Conservation (phyloP, 805 yeast genomes). For the Metschnikowia lachancei region DNA sequence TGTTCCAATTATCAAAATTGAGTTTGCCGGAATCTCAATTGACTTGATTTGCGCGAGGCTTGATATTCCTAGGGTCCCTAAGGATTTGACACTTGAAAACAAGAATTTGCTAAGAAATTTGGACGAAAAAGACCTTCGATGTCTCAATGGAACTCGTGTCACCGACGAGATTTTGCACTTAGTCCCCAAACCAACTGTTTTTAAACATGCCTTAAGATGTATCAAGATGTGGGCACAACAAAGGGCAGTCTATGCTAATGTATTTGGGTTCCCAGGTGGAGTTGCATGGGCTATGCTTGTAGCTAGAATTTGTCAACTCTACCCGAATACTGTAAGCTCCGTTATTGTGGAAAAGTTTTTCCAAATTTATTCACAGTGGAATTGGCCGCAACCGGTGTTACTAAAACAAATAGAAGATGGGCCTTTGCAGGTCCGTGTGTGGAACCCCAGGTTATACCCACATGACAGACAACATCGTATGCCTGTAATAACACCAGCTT, state of each 20-base stretch:
- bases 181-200: too few species aligned
- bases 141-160: too few species aligned
- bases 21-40: constrained; percentile 86
- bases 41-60: constrained; percentile 85
- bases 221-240: constrained; percentile 96
- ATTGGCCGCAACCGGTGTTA: constrained; percentile 97
- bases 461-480: constrained; percentile 67
- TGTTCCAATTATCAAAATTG: constrained; percentile 93
- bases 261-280: constrained; percentile 98
- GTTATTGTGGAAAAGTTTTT: constrained; percentile 73
- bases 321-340: constrained; percentile 62
- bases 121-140: too few species aligned
- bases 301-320: constrained; percentile 94
- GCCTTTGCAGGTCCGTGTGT: constrained; percentile 89
- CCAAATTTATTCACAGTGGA: constrained; percentile 83
- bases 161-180: too few species aligned
- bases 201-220: constrained; percentile 34
- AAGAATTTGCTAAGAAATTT: too few species aligned
- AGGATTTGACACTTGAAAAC: constrained; percentile 42
- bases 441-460: constrained; percentile 92
- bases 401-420: constrained; percentile 95
- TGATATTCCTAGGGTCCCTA: constrained; percentile 81
- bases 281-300: constrained; percentile 99
- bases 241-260: constrained; percentile 89
- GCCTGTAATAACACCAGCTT: too few species aligned